Evolutionary conservation across 352 stramenopile species (phyloP).

Genomic region (Thraustochytrium sp.): DNA sequence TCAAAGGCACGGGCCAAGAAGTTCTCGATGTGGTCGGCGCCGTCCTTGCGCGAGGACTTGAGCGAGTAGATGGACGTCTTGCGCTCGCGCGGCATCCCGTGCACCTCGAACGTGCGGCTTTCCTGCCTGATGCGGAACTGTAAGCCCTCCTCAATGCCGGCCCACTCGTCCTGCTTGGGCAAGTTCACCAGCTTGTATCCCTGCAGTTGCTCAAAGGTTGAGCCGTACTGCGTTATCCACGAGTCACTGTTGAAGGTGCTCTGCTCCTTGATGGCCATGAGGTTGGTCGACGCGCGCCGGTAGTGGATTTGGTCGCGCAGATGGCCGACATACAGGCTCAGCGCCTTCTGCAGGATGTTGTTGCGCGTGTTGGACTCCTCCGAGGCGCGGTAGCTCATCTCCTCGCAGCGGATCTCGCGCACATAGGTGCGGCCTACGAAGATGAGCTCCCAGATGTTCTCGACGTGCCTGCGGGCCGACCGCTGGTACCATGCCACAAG

Average conservation of each 20-base stretch:
- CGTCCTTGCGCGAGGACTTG: not conserved
- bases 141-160: conserved; percentile 45
- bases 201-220: conserved; percentile 49
- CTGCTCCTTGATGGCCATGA: conserved; percentile 44
- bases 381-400: too few relatives aligned
- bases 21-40: conserved; percentile 50
- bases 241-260: not conserved
- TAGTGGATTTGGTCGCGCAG: conserved; percentile 22
- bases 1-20: conserved; percentile 54
- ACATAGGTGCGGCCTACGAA: too few relatives aligned
- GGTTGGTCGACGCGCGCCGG: not conserved
- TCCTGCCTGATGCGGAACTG: conserved; percentile 41
- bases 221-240: conserved; percentile 44
- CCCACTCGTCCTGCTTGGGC: conserved; percentile 46
- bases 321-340: conserved; percentile 51
- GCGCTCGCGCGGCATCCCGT: not conserved
- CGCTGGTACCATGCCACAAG: too few relatives aligned
- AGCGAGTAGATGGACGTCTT: conserved; percentile 42
- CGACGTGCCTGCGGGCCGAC: too few relatives aligned
- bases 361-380: too few relatives aligned
- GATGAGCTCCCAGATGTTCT: too few relatives aligned
- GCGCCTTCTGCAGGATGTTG: conserved; percentile 54
- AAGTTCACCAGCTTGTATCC: conserved; percentile 40
- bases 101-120: not conserved
- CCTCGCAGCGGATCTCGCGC: too few relatives aligned